A percentile compares a stretch with the other conserved stretches of the same genome.
Evolutionary conservation across 2,329 filamentous ascomycete genomes (phyloP).

Genomic region (Ophiosphaerella herpotricha): DNA sequence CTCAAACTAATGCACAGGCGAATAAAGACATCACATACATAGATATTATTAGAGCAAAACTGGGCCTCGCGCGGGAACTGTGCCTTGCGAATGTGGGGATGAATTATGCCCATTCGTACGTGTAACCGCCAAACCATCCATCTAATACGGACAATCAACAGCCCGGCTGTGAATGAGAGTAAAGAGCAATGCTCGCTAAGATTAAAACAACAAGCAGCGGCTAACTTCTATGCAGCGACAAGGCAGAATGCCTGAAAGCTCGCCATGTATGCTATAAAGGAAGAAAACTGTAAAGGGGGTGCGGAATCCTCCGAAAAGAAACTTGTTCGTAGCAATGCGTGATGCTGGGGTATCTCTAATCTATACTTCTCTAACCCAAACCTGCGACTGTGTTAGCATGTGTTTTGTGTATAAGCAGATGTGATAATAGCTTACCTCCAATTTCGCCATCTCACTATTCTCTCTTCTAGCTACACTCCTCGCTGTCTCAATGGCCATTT

Average conservation of each 20-base stretch:
- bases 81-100: background rate
- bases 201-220: constrained; percentile 27
- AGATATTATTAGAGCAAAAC: background rate
- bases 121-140: constrained; percentile 12
- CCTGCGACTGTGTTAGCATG: constrained; percentile 47
- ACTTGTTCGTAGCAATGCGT: constrained; percentile 28
- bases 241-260: constrained; percentile 3
- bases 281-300: background rate
- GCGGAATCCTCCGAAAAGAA: constrained; percentile 4
- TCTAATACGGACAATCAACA: constrained; percentile 38
- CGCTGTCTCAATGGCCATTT: constrained; percentile 77
- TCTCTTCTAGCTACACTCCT: constrained; percentile 73
- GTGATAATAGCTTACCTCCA: constrained; percentile 74
- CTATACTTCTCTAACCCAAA: constrained; percentile 53
- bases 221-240: constrained; percentile 15
- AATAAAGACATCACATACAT: background rate
- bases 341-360: constrained; percentile 46
- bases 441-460: constrained; percentile 82
- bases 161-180: constrained; percentile 43
- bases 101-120: constrained; percentile 13
- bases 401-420: background rate
- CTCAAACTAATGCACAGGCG: background rate
- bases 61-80: background rate
- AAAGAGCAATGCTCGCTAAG: constrained; percentile 36
- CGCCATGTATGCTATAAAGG: constrained; percentile 2